phyloP scores from a whole-genome alignment of 2,329 filamentous ascomycete species.

The Paracoccidioides lutzii region DNA sequence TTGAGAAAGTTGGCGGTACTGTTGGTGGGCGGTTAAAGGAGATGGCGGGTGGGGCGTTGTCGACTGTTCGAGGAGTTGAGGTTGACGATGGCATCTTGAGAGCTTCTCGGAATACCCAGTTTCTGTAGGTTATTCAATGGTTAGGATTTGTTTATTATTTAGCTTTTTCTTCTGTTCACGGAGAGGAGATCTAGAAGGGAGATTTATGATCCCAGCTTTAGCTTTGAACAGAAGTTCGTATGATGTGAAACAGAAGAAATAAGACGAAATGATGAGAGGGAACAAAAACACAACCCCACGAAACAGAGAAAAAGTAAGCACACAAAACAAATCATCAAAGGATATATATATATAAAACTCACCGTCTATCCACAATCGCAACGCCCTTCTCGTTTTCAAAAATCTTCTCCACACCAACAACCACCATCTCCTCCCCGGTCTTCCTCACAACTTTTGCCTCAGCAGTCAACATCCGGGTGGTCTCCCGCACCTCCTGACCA shows the following conservation, averaged over 20 bases:
- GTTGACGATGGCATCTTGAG: conserved; percentile 15
- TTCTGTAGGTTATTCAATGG: conserved; percentile 14
- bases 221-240: too few relatives aligned
- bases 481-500: conserved; percentile 45
- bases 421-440: conserved; percentile 48
- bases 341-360: conserved; percentile 1
- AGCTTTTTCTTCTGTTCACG: neutral
- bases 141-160: neutral
- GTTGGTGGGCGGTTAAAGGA: conserved; percentile 3
- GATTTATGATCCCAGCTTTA: neutral
- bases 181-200: neutral
- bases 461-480: conserved; percentile 42
- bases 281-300: too few relatives aligned
- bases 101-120: conserved; percentile 35
- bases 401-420: conserved; percentile 52
- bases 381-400: conserved; percentile 41
- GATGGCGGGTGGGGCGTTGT: conserved; percentile 3
- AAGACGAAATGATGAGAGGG: too few relatives aligned
- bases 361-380: conserved; percentile 44
- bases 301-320: too few relatives aligned
- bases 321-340: too few relatives aligned
- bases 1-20: conserved; percentile 11
- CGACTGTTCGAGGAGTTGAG: conserved; percentile 1
- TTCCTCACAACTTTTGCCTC: conserved; percentile 42
- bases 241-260: too few relatives aligned